Conservation (phyloP, 441 rosid genomes). For the Viola pubescens region DNA sequence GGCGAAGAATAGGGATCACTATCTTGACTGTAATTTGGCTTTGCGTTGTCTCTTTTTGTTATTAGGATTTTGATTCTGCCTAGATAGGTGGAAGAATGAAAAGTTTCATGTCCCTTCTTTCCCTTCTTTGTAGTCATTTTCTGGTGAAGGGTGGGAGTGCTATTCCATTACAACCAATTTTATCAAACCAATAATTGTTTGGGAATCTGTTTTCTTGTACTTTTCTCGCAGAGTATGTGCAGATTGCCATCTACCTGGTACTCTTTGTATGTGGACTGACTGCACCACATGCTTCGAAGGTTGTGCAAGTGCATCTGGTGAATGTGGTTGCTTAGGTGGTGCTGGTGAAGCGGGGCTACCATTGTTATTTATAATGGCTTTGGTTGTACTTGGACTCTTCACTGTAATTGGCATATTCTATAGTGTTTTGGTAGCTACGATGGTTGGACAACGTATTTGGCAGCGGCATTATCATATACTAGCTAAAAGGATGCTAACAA, state of each 20-base stretch:
- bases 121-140: too few species aligned
- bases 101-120: too few species aligned
- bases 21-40: too few species aligned
- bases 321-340: conserved; percentile 98
- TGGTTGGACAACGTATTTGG: conserved; percentile 99
- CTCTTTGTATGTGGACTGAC: conserved; percentile 99
- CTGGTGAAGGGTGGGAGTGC: too few species aligned
- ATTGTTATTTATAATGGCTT: conserved; percentile 70
- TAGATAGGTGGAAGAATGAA: too few species aligned
- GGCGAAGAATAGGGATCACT: too few species aligned
- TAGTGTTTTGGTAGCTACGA: conserved; percentile 94
- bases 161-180: not conserved
- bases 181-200: not conserved
- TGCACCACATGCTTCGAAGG: conserved; percentile 97
- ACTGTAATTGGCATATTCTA: conserved; percentile 95
- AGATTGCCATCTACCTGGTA: conserved; percentile 98
- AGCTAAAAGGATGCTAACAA: conserved; percentile 96
- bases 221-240: conserved; percentile 73
- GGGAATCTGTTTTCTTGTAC: not conserved
- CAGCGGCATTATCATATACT: conserved; percentile 98
- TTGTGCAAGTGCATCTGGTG: conserved; percentile 88
- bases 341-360: conserved; percentile 99
- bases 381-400: conserved; percentile 83
- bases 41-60: too few species aligned
- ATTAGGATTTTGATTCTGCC: too few species aligned